These are phyloP conservation scores for Oryza australiensis DNA, from an alignment of 176 grass and related monocot species.

Conservation along the genomic window DNA sequence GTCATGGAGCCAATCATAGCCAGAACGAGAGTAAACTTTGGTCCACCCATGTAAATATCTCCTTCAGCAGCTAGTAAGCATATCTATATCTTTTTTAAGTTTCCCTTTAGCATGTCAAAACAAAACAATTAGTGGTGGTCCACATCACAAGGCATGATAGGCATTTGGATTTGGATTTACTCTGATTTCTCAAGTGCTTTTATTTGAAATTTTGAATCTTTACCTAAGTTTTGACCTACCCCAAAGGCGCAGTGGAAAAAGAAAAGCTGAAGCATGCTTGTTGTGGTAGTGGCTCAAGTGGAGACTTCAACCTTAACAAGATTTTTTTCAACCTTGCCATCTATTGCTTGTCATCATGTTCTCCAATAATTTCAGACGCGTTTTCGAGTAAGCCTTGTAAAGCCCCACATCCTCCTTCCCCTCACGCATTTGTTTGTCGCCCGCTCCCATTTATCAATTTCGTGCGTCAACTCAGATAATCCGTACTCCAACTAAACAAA, in stretches of 20 bases:
- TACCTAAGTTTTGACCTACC: constrained; percentile 40
- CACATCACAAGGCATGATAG: constrained; percentile 43
- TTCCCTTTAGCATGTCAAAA: constrained; percentile 44
- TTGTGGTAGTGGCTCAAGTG: constrained; percentile 48
- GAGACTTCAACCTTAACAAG: constrained; percentile 40
- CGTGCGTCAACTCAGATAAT: constrained; percentile 22
- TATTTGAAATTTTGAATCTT: constrained; percentile 27
- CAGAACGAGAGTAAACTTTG: constrained; percentile 10
- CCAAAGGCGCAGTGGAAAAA: constrained; percentile 23
- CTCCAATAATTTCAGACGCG: constrained; percentile 37
- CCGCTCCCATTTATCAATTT: neutral
- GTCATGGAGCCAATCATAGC: constrained; percentile 29
- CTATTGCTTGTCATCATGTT: constrained; percentile 46
- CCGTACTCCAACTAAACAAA: neutral
- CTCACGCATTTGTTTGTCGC: constrained; percentile 19
- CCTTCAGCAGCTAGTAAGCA: constrained; percentile 33
- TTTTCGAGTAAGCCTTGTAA: constrained; percentile 35
- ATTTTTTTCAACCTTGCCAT: constrained; percentile 50
- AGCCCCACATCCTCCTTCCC: neutral
- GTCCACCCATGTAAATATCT: constrained; percentile 39
- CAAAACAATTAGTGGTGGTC: constrained; percentile 47
- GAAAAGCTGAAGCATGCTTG: constrained; percentile 45
- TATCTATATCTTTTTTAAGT: constrained; percentile 30
- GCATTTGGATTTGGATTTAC: constrained; percentile 39
- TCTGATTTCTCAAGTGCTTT: neutral